Base-by-base conservation (phyloP, 1,139 yeast species). In the Magnusiomyces sp. region DNA sequence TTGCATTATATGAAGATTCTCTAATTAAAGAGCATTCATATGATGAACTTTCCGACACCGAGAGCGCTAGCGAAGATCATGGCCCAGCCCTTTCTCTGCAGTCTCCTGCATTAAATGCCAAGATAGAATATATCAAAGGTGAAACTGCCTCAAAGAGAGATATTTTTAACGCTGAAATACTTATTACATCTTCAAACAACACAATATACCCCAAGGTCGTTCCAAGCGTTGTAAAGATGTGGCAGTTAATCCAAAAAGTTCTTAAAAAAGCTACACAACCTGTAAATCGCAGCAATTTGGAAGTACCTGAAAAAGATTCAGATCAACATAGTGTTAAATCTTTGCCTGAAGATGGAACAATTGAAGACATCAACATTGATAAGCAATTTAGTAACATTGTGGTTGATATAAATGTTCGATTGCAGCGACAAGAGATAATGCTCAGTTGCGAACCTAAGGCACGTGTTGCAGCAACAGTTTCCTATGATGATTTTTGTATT, bases 361-460 rank as follows among this genome's bases (percentile, higher is more conserved):
- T 32, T 14, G 40, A 43, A 2, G 50, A 47, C 2, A 42, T 51
- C 41, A 53, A 42, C 33, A n/a, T 51, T 14, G 56, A 55, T 7
- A 50, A 56, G 40, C 52, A 59, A 13, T 58, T 66, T 40, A 57
- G 73, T 29, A 75, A 77, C 32, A 66, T 84, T 52, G 90, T 86
- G 57, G 61, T 89, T 23, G 81, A 79, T 51, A 65, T 86, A 49
- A 80, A 83, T 1, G 59, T 89, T 3, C 71, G 77, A 46, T 75
- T 90, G 47, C 88, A 82, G 31, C 77, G 80, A 38, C 97, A 92
- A 62, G 78, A 76, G 47, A 64, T 92, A 32, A 77, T 85, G 2
- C 71, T 92, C 48, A 84, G 95, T 58, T 92, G 97, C 72, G 92
- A 86, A 55, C 97, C 98, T 0, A 81, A 83, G 13, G 97, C 97